Evolutionary conservation across 2,329 filamentous ascomycete genomes (phyloP).

Genomic region (Dothideomycetes sp.): DNA sequence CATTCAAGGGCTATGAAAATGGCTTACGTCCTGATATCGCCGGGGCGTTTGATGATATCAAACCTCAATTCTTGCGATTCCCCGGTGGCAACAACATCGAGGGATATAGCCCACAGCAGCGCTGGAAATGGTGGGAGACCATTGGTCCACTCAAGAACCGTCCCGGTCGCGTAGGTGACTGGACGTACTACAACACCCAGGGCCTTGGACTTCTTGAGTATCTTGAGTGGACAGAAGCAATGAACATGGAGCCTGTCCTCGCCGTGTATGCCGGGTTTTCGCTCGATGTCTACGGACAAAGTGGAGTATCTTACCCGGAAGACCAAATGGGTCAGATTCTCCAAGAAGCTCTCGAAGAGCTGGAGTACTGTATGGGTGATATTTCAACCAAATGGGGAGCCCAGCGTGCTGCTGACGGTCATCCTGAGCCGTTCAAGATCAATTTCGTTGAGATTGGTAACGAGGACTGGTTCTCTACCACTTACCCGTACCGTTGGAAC

Average conservation of each 20-base stretch:
- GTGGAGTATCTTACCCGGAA: slow-evolving; percentile 25
- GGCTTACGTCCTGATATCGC: slow-evolving; percentile 40
- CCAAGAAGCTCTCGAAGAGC: slow-evolving; percentile 48
- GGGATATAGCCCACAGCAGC: slow-evolving; percentile 23
- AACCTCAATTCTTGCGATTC: slow-evolving; percentile 37
- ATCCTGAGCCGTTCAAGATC: slow-evolving; percentile 49
- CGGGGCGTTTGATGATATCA: slow-evolving; percentile 31
- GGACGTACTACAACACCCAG: slow-evolving; percentile 49
- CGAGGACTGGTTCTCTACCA: slow-evolving; percentile 44
- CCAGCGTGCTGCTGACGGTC: slow-evolving; percentile 46
- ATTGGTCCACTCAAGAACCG: slow-evolving; percentile 38
- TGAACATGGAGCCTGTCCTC: slow-evolving; percentile 43
- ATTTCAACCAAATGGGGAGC: slow-evolving; percentile 43
- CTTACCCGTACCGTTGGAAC: slow-evolving; percentile 38
- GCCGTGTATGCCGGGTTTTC: slow-evolving; percentile 46
- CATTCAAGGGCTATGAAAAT: slow-evolving; percentile 42
- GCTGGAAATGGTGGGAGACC: slow-evolving; percentile 43
- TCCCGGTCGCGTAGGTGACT: slow-evolving; percentile 37
- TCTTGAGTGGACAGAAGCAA: slow-evolving; percentile 45
- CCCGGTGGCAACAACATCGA: slow-evolving; percentile 43
- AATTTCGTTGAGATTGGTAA: slow-evolving; percentile 55
- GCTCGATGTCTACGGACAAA: slow-evolving; percentile 26
- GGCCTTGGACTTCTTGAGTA: slow-evolving; percentile 52
- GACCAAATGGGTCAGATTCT: slow-evolving; percentile 30
- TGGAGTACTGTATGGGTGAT: slow-evolving; percentile 50